Conservation (phyloP, 2,329 filamentous ascomycete genomes). For the Trichoderma arundinaceum region DNA sequence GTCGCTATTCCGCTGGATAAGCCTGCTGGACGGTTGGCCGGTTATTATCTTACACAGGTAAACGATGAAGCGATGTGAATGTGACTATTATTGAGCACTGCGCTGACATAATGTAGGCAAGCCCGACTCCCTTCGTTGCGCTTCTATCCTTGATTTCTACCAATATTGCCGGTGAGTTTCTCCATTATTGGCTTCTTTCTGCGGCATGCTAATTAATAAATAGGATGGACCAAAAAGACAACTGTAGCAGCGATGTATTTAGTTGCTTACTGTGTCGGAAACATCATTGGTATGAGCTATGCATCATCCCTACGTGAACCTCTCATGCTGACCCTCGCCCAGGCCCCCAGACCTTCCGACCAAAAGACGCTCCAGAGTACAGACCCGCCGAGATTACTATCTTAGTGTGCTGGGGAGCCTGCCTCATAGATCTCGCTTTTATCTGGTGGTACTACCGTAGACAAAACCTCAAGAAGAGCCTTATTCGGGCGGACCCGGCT, state of each 20-base stretch:
- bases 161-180: slow-evolving; percentile 44
- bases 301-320: slow-evolving; percentile 16
- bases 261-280: slow-evolving; percentile 59
- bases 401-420: slow-evolving; percentile 62
- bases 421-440: slow-evolving; percentile 61
- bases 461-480: slow-evolving; percentile 65
- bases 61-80: slow-evolving; percentile 48
- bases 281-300: slow-evolving; percentile 56
- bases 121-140: slow-evolving; percentile 43
- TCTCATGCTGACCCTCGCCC: slow-evolving; percentile 31
- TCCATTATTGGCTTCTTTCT: too few relatives aligned
- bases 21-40: slow-evolving; percentile 59
- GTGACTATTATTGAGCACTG: too few relatives aligned
- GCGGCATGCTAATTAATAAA: slow-evolving; percentile 1
- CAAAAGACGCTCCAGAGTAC: slow-evolving; percentile 63
- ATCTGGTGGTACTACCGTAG: slow-evolving; percentile 66
- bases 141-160: slow-evolving; percentile 45
- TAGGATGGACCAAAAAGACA: slow-evolving; percentile 59
- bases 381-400: slow-evolving; percentile 68
- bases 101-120: slow-evolving; percentile 11
- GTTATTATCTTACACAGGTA: slow-evolving; percentile 61
- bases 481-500: slow-evolving; percentile 55
- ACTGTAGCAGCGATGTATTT: slow-evolving; percentile 56
- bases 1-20: slow-evolving; percentile 45
- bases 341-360: slow-evolving; percentile 63